phyloP scores from a whole-genome alignment of 2,329 filamentous ascomycete species.

The Aspergillus japonicus region DNA sequence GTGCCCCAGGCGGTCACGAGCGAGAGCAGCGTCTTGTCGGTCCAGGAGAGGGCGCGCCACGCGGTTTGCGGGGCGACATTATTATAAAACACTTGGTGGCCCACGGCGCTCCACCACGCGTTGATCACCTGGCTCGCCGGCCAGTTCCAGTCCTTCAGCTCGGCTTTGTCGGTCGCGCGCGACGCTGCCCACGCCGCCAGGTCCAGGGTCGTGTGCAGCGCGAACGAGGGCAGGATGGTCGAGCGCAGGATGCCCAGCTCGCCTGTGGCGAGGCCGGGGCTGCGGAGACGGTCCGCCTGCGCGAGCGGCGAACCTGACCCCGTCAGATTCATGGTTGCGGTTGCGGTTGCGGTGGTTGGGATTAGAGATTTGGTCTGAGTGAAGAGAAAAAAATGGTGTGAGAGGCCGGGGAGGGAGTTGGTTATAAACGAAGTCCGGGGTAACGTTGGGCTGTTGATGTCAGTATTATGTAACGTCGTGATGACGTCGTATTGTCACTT shows the following conservation, averaged over 20 bases:
- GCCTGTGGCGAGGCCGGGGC: conserved; percentile 10
- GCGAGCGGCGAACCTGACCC: background rate
- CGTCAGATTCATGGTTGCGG: background rate
- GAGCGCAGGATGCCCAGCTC: conserved; percentile 54
- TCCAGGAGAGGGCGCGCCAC: conserved; percentile 51
- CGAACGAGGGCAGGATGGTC: conserved; percentile 55
- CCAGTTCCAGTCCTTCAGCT: conserved; percentile 63
- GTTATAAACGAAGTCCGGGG: background rate
- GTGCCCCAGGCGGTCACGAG: conserved; percentile 60
- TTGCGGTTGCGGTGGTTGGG: background rate
- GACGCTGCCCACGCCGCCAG: conserved; percentile 53
- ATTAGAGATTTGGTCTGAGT: background rate
- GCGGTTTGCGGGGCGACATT: conserved; percentile 49
- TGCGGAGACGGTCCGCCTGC: background rate
- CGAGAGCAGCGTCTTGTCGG: conserved; percentile 56
- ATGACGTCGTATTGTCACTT: conserved; percentile 1
- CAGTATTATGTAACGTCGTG: conserved; percentile 20
- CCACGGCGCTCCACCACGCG: conserved; percentile 61
- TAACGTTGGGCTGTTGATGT: conserved; percentile 16
- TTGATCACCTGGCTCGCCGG: conserved; percentile 55
- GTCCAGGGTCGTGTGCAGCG: conserved; percentile 54
- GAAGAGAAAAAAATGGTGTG: background rate
- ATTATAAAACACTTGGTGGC: conserved; percentile 49
- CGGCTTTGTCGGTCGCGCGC: conserved; percentile 54
- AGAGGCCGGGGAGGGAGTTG: background rate